Evolutionary conservation across 768 basidiomycete species (phyloP).

Genomic region (Tephrocybe rancida): DNA sequence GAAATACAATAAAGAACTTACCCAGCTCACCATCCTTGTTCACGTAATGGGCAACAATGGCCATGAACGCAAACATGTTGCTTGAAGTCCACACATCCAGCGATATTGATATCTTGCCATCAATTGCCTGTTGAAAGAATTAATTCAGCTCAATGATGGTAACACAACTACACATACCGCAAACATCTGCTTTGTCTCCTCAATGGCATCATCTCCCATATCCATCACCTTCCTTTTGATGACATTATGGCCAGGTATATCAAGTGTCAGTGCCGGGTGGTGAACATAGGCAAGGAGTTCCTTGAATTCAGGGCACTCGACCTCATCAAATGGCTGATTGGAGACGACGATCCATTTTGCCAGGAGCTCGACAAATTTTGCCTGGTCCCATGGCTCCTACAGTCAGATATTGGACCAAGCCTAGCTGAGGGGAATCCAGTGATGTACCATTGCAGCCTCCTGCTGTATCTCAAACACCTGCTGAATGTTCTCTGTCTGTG

Average conservation of each 20-base stretch:
- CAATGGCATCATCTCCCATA: neutral
- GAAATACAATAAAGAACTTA: neutral
- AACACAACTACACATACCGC: neutral
- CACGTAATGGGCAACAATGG: constrained; percentile 25
- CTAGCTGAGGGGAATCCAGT: neutral
- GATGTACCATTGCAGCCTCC: neutral
- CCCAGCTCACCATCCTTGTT: constrained; percentile 23
- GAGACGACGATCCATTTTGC: constrained; percentile 4
- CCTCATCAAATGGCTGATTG: constrained; percentile 23
- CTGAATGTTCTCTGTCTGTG: neutral
- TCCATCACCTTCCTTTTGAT: neutral
- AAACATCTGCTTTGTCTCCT: constrained; percentile 4
- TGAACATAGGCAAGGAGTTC: constrained; percentile 18
- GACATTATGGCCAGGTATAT: neutral
- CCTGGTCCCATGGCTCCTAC: constrained; percentile 9
- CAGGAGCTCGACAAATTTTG: constrained; percentile 2
- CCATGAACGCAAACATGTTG: constrained; percentile 25
- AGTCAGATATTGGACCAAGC: too few species aligned
- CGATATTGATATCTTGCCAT: constrained; percentile 18
- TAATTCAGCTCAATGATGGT: neutral
- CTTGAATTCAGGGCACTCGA: constrained; percentile 18
- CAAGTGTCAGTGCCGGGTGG: neutral
- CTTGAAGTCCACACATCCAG: constrained; percentile 30
- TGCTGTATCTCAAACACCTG: constrained; percentile 5
- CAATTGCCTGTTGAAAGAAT: constrained; percentile 12